Evolutionary conservation across 345 rosid genomes (phyloP).

Genomic region (Conringia planisiliqua): DNA sequence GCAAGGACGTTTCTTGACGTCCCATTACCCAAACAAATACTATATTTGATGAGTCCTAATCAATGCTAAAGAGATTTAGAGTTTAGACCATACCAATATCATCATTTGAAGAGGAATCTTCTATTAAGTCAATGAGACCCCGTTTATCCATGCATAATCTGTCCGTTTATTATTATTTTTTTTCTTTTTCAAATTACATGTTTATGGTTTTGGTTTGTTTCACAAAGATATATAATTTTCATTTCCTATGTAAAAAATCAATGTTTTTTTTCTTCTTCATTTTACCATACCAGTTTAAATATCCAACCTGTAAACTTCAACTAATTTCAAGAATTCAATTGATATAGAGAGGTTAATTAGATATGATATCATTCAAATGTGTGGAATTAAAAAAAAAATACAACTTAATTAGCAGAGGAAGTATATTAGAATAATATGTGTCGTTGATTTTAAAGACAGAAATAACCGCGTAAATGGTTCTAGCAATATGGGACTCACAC

Average conservation of each 20-base stretch:
- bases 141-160: neutral
- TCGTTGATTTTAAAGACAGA: neutral
- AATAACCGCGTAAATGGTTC: neutral
- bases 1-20: neutral
- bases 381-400: neutral
- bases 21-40: neutral
- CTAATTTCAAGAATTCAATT: neutral
- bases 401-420: neutral
- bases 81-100: no score
- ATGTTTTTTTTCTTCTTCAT: neutral
- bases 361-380: neutral
- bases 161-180: neutral
- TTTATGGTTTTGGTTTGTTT: neutral
- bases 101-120: no score
- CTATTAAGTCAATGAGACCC: no score
- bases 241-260: neutral
- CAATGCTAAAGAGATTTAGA: neutral
- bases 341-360: neutral
- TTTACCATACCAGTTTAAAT: no score
- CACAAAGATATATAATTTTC: neutral
- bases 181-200: neutral
- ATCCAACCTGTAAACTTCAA: neutral
- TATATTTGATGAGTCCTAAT: neutral
- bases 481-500: neutral
- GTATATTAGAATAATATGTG: neutral